Evolutionary conservation across 495 filamentous ascomycete species (phyloP), one percentile per base, ranked within the genome.

Genomic region (Talaromyces thailandensis): DNA sequence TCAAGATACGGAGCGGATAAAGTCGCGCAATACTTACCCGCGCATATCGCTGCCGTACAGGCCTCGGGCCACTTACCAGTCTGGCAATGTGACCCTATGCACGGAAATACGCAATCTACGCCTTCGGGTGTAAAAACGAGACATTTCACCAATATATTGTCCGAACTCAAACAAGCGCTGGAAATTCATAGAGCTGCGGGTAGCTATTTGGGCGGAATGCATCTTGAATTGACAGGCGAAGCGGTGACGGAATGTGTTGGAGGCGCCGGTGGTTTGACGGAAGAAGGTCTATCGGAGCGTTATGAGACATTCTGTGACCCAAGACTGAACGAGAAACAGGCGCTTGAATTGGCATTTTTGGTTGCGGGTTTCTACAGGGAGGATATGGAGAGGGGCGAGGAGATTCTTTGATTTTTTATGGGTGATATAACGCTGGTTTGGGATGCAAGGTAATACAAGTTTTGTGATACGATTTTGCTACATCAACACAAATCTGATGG

Each of bases 1-100:
- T 97, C 95, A 1, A 87, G 94, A 12, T 98, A 98, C 73, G 94
- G 94, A 45, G 88, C 88, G 25, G 74, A 72, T 23, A 88, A 89
- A 57, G 88, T 98, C 55, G 73, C 82, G 24, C 64, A 77, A 2
- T 81, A 93, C 58, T 81, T 98, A 2, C 88, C 90, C 0, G 79
- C 72, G 1, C 94, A 98, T 75, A 97, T 98, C 69, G 81, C 86
- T 61, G 90, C 90, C 51, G 94, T 98, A 21, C 86, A 92, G 67
- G 64, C 64, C 6, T 89, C 88, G 60, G 82, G 81, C 2, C 86
- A 93, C 71, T 70, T 84, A 23, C 92, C 96, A 14, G 91, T 98
- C 64, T 98, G 94, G 94, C 91, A 96, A 73, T 96, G 92, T 74
- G 94, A 98, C 74, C 94, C 94, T 11, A 98, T 98, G 95, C 94